phyloP scores from a whole-genome alignment of 23 red algal species.

The Gracilaria caudata region DNA sequence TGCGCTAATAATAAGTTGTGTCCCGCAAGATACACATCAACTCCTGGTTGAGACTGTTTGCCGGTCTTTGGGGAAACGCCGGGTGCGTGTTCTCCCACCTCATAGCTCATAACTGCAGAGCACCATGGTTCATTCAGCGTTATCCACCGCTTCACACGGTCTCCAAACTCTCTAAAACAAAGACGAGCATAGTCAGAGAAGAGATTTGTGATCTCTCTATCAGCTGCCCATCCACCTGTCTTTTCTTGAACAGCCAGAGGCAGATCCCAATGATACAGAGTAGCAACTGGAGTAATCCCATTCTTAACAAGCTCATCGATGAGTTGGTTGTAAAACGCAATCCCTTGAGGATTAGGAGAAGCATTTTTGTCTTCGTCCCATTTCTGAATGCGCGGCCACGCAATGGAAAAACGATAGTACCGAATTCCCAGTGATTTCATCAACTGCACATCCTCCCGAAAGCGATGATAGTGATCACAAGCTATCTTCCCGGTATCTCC shows the following conservation, averaged over 20 bases:
- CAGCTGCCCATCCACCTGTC: conserved; percentile 63
- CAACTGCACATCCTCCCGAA: conserved; percentile 59
- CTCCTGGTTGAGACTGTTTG: conserved; percentile 38
- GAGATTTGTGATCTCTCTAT: conserved; percentile 15
- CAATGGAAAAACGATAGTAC: conserved; percentile 77
- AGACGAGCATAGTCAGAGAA: conserved; percentile 62
- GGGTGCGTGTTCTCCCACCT: conserved; percentile 64
- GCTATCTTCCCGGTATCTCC: conserved; percentile 63
- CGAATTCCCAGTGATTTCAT: conserved; percentile 45
- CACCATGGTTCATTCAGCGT: conserved; percentile 81
- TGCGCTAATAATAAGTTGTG: conserved; percentile 70
- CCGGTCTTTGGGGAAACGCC: conserved; percentile 19
- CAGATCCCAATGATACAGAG: conserved; percentile 79
- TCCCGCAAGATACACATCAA: conserved; percentile 55
- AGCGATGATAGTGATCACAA: conserved; percentile 77
- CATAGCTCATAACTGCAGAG: conserved; percentile 58
- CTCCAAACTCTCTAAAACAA: conserved; percentile 76
- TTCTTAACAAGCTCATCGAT: conserved; percentile 53
- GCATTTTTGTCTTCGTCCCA: conserved; percentile 4
- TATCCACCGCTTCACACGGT: conserved; percentile 65
- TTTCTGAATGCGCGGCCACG: conserved; percentile 70
- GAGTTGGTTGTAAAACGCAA: conserved; percentile 63
- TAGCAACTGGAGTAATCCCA: conserved; percentile 56
- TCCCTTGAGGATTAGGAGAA: conserved; percentile 18
- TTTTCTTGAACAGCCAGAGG: conserved; percentile 27